A percentile compares a stretch with the other conserved stretches of the same genome.
phyloP scores from a whole-genome alignment of 78 protist genomes.

The Neovahlkampfia damariscottae region DNA sequence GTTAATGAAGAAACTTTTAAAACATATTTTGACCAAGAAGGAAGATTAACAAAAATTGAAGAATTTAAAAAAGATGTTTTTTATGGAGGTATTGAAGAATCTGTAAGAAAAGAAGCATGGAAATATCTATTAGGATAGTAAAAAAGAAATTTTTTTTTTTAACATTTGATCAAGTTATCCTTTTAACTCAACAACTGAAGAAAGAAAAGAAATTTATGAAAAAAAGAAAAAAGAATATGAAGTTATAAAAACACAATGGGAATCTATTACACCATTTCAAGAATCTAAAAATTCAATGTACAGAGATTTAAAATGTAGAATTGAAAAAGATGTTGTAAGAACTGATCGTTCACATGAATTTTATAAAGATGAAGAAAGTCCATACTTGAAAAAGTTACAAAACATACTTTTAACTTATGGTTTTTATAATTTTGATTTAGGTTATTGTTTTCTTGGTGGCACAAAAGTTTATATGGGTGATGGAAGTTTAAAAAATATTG shows the following conservation, averaged over 20 bases:
- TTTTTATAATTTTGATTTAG: conserved; percentile 39
- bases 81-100: conserved; percentile 11
- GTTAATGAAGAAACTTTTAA: background rate
- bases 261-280: conserved; percentile 1
- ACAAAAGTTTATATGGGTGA: no score
- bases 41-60: background rate
- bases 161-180: no score
- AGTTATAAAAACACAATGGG: conserved; percentile 4
- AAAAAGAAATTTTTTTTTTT: no score
- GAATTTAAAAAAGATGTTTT: background rate
- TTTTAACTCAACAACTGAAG: background rate
- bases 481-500: no score
- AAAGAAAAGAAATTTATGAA: background rate
- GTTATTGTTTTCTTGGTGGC: no score
- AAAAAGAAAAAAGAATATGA: conserved; percentile 7
- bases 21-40: background rate
- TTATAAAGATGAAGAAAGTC: conserved; percentile 6
- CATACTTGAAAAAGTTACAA: background rate
- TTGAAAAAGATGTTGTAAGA: conserved; percentile 44
- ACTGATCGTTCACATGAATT: conserved; percentile 27
- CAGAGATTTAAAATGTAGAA: background rate
- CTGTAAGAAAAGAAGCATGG: conserved; percentile 10
- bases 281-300: background rate
- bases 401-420: conserved; percentile 32
- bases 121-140: background rate